Evolutionary conservation across 2,329 filamentous ascomycete genomes (phyloP).

Genomic region (Aspergillus pseudoterreus): DNA sequence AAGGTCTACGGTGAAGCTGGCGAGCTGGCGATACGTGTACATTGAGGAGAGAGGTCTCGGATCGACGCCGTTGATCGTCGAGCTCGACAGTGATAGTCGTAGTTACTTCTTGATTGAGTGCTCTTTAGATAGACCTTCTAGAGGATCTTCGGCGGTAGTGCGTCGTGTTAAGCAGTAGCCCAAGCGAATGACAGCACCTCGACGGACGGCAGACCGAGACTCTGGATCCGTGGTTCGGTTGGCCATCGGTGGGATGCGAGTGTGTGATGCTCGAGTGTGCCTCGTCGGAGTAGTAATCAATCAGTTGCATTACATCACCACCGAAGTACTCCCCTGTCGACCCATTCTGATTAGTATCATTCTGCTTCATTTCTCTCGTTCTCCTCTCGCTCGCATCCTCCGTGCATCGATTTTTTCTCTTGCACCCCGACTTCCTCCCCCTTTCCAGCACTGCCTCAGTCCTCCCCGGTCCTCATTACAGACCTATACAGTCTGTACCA

Average conservation of each 20-base stretch:
- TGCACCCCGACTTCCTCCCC: background rate
- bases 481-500: too few species aligned
- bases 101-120: background rate
- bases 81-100: background rate
- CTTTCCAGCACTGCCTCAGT: background rate
- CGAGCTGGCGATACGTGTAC: background rate
- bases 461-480: too few species aligned
- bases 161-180: background rate
- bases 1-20: background rate
- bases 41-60: background rate
- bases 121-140: background rate
- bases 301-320: background rate
- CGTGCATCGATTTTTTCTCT: background rate
- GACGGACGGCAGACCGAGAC: background rate
- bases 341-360: background rate
- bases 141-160: slow-evolving; percentile 1
- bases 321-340: background rate
- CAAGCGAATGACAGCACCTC: background rate
- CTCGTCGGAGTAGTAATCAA: background rate
- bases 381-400: background rate
- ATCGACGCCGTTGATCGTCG: slow-evolving; percentile 6
- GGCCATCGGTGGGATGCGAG: background rate
- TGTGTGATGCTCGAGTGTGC: background rate
- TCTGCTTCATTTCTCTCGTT: background rate
- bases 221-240: background rate